A percentile compares a stretch with the other conserved stretches of the same genome.
phyloP scores from a whole-genome alignment of 129 eudicot species.

The Apium graveolens region DNA sequence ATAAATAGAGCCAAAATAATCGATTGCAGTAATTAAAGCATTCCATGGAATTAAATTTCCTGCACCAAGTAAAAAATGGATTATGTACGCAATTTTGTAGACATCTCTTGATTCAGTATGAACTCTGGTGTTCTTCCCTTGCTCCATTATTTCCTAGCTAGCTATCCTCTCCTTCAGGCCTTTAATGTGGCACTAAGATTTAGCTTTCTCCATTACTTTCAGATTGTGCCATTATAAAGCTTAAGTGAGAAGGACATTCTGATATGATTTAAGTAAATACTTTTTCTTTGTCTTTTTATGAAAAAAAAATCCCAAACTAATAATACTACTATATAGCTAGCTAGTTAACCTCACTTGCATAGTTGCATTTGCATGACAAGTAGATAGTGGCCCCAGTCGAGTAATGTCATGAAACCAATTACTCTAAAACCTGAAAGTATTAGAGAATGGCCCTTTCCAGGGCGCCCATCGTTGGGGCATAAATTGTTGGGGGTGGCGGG shows the following conservation, averaged over 20 bases:
- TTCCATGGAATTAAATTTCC: slow-evolving; percentile 93
- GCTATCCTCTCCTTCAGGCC: not conserved
- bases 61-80: slow-evolving; percentile 88
- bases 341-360: slow-evolving; percentile 1
- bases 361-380: too few relatives aligned
- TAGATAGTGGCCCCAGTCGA: slow-evolving; percentile 18
- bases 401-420: too few relatives aligned
- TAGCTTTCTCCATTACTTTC: not conserved
- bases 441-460: too few relatives aligned
- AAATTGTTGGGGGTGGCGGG: too few relatives aligned
- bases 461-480: too few relatives aligned
- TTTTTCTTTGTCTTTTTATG: not conserved
- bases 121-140: slow-evolving; percentile 21
- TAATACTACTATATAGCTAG: not conserved
- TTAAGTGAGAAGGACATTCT: slow-evolving; percentile 11
- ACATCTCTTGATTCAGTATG: slow-evolving; percentile 44
- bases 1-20: slow-evolving; percentile 65
- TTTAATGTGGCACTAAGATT: not conserved
- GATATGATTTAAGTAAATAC: slow-evolving; percentile 19
- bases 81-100: slow-evolving; percentile 54
- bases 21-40: slow-evolving; percentile 76
- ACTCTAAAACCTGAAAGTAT: too few relatives aligned
- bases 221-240: slow-evolving; percentile 10
- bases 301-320: not conserved
- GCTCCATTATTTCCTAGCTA: slow-evolving; percentile 28